Percentiles rank a stretch among this genome's conserved stretches.
These are phyloP conservation scores for Penicillium sp. DNA, from an alignment of 2,329 filamentous ascomycete genomes.

Conservation along the genomic window DNA sequence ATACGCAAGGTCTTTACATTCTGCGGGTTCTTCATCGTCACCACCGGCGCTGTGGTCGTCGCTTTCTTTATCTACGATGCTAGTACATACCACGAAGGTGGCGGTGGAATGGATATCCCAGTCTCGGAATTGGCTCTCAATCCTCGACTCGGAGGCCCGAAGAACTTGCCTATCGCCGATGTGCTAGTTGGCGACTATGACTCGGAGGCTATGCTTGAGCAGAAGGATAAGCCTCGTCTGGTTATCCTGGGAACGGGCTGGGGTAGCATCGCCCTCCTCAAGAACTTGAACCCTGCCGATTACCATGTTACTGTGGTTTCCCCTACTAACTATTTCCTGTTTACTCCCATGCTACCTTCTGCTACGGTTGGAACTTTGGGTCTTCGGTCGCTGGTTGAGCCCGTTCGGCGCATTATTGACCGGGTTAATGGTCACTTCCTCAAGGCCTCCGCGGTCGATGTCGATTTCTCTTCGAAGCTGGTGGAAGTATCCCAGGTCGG, in stretches of 20 bases:
- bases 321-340: constrained; percentile 93
- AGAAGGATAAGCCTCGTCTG: constrained; percentile 85
- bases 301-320: constrained; percentile 96
- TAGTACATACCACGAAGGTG: constrained; percentile 76
- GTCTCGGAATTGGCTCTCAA: constrained; percentile 82
- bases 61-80: constrained; percentile 94
- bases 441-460: constrained; percentile 78
- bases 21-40: constrained; percentile 71
- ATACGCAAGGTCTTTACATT: constrained; percentile 68
- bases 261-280: constrained; percentile 89
- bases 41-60: constrained; percentile 67
- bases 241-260: constrained; percentile 93
- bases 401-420: constrained; percentile 78
- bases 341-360: constrained; percentile 96
- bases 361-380: constrained; percentile 95
- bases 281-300: constrained; percentile 82
- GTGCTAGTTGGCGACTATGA: constrained; percentile 88
- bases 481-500: constrained; percentile 80
- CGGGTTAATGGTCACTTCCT: constrained; percentile 84
- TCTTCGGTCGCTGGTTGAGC: constrained; percentile 85
- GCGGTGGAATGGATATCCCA: constrained; percentile 66
- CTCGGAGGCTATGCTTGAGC: constrained; percentile 62
- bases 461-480: constrained; percentile 88
- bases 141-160: constrained; percentile 80
- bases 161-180: constrained; percentile 90